A percentile compares a stretch with the other conserved stretches of the same genome.
These are phyloP conservation scores for Jatropha multifida DNA, from an alignment of 441 rosid species.

Conservation along the genomic window DNA sequence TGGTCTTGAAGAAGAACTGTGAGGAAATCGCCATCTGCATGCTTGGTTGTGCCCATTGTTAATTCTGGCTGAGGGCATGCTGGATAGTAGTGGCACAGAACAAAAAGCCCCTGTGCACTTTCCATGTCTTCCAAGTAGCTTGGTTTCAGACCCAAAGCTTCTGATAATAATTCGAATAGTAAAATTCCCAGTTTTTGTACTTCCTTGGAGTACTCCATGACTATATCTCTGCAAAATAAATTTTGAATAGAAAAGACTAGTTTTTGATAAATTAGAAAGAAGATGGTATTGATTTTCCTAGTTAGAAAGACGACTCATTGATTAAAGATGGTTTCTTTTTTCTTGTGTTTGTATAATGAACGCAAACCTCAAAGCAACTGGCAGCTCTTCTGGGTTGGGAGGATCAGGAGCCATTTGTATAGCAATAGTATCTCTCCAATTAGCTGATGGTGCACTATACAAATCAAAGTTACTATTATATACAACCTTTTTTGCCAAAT, in stretches of 20 bases:
- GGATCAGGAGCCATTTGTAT: slow-evolving; percentile 40
- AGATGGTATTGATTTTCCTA: too few species aligned
- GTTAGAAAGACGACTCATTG: too few species aligned
- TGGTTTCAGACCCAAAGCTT: slow-evolving; percentile 50
- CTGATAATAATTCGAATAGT: slow-evolving; percentile 47
- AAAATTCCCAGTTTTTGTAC: slow-evolving; percentile 35
- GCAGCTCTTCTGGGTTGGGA: slow-evolving; percentile 41
- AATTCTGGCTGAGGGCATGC: slow-evolving; percentile 61
- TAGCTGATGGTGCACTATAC: slow-evolving; percentile 29
- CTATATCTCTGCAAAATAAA: slow-evolving; percentile 38
- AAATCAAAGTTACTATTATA: slow-evolving; percentile 46
- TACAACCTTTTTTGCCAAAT: slow-evolving; percentile 19
- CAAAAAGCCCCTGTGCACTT: slow-evolving; percentile 34
- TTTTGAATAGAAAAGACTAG: not conserved
- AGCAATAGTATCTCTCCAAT: slow-evolving; percentile 43
- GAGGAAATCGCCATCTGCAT: slow-evolving; percentile 47
- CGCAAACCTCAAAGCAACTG: slow-evolving; percentile 30
- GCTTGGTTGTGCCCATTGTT: slow-evolving; percentile 48
- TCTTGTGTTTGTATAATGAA: not conserved
- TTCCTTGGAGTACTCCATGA: slow-evolving; percentile 39
- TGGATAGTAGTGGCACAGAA: slow-evolving; percentile 57
- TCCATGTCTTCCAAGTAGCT: slow-evolving; percentile 47
- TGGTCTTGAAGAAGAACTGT: slow-evolving; percentile 62
- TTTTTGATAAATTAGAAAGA: not conserved
- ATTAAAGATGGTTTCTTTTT: too few species aligned